Percentiles rank a stretch among this genome's conserved stretches.
phyloP scores from a whole-genome alignment of 768 basidiomycete species.

The Hypholoma sublateritium region DNA sequence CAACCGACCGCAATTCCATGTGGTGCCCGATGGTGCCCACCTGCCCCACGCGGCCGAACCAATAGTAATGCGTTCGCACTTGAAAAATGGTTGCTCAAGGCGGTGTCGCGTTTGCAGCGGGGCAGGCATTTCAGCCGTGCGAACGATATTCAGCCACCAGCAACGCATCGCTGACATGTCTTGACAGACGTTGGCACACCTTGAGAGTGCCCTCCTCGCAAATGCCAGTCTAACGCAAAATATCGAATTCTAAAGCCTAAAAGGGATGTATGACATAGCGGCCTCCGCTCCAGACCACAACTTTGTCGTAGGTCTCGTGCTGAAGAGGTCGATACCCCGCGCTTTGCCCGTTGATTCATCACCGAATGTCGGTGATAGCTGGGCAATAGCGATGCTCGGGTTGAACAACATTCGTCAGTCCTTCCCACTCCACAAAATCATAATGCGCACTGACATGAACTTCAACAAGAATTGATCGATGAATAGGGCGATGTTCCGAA shows the following conservation, averaged over 20 bases:
- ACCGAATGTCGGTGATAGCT: background rate
- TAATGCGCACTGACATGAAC: background rate
- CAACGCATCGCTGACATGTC: background rate
- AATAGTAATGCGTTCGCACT: too few relatives aligned
- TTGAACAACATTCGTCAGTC: background rate
- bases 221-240: constrained; percentile 5
- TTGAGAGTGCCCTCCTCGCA: background rate
- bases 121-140: too few relatives aligned
- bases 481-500: background rate
- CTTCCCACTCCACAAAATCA: constrained; percentile 3
- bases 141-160: too few relatives aligned
- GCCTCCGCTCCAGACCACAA: too few relatives aligned
- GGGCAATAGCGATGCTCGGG: background rate
- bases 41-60: too few relatives aligned
- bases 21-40: too few relatives aligned
- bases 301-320: too few relatives aligned
- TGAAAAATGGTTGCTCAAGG: background rate
- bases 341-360: too few relatives aligned
- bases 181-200: background rate
- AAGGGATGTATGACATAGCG: background rate
- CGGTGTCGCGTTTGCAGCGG: too few relatives aligned
- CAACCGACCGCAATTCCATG: too few relatives aligned
- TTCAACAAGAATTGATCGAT: background rate
- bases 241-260: background rate
- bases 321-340: too few relatives aligned